phyloP scores from a whole-genome alignment of 2,329 filamentous ascomycete species.

The Pleochaeta shiraiana region DNA sequence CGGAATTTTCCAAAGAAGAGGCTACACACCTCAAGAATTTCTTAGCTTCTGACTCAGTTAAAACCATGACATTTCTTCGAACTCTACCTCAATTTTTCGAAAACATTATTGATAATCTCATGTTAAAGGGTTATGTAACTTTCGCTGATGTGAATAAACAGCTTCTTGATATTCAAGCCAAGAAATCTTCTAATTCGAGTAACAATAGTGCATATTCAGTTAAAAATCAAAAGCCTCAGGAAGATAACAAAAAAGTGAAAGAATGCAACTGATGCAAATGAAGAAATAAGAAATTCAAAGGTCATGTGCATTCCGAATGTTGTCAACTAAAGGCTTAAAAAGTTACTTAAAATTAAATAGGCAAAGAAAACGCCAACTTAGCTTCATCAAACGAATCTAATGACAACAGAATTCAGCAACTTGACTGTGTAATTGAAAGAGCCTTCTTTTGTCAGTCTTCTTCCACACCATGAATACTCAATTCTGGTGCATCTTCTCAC shows the following conservation, averaged over 20 bases:
- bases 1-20: not conserved
- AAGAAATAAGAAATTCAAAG: not conserved
- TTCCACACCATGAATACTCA: not conserved
- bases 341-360: not conserved
- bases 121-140: conserved; percentile 2
- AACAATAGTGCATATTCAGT: not conserved
- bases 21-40: not conserved
- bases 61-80: conserved; percentile 4
- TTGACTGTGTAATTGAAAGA: not conserved
- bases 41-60: not conserved
- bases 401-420: not conserved
- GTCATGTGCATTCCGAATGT: conserved; percentile 4
- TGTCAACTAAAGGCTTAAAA: not conserved
- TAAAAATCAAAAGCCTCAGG: not conserved
- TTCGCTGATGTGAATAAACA: not conserved
- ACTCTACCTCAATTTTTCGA: conserved; percentile 1
- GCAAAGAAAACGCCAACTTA: not conserved
- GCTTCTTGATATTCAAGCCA: conserved; percentile 1
- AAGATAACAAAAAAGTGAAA: not conserved
- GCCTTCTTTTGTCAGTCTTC: not conserved
- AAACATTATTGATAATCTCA: conserved; percentile 3
- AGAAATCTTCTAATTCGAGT: not conserved
- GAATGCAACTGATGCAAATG: not conserved
- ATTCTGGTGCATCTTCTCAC: not conserved
- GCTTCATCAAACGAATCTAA: not conserved